Evolutionary conservation across 2,329 filamentous ascomycete genomes (phyloP), one percentile per base, ranked within the genome.

Genomic region (Pseudocercospora cruenta): DNA sequence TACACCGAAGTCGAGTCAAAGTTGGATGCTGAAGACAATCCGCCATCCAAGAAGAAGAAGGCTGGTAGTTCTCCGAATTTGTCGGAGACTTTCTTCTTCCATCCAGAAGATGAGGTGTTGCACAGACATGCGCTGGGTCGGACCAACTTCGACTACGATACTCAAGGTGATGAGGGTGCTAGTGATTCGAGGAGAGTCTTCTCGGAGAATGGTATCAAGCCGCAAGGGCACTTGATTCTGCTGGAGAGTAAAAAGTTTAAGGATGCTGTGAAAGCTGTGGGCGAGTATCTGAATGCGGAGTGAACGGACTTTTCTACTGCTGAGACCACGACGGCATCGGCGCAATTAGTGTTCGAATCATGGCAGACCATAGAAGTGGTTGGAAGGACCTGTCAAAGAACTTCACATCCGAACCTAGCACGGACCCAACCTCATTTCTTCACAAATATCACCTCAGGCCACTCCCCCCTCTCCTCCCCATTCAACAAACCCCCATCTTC

Each of bases 121-220:
- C 88, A 95, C 70, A 88, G 88, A 75, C 86, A 94, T 80, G 91
- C 93, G 2, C 67, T 88, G 45, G 92, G 88, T 14, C 83, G 86
- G 69, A 91, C 89, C 26, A 87, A 85, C 60, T 96, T 90, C 76
- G 86, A 90, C 19, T 97, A 93, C 78, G 91, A 90, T 55, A 94
- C 91, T 78, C 88, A 92, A 68, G 83, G 84, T 65, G 91, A 91
- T 55, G 92, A 96, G 72, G 88, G 90, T 4, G 88, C 90, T 69
- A 91, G 93, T 62, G 95, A 99, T 82, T 93, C 93, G 75, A 97
- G 96, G 85, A 85, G 95, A 67, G 92, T 94, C 0, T 99, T 99
- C 80, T 93, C 96, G 80, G 95, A 99, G 73, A 83, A 93, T 82
- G 95, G 95, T 0, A 90, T 99, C 73, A 90, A 90, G 82, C 88